Evolutionary conservation across 148 eudicot species (phyloP).

Genomic region (Limonium bicolor): DNA sequence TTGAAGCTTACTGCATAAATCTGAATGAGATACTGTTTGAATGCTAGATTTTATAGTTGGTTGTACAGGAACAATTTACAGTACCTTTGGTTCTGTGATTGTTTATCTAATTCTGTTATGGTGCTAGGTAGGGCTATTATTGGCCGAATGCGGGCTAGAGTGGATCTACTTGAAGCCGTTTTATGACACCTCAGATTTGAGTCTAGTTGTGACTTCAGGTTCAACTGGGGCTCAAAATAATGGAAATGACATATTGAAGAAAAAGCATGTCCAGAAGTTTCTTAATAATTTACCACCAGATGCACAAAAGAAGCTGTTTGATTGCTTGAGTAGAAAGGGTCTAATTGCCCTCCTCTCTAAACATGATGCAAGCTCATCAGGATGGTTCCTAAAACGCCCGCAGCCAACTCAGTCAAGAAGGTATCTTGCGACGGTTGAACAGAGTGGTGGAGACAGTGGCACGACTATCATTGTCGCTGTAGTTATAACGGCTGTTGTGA

Average conservation of each 20-base stretch:
- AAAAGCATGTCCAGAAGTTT: slow-evolving; percentile 23
- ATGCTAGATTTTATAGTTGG: too few relatives aligned
- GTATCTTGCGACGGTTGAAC: slow-evolving; percentile 7
- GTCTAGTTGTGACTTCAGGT: slow-evolving; percentile 11
- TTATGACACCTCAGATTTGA: slow-evolving; percentile 25
- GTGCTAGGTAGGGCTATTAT: slow-evolving; percentile 49
- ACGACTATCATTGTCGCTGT: slow-evolving; percentile 39
- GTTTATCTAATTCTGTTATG: slow-evolving; percentile 1
- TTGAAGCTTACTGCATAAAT: too few relatives aligned
- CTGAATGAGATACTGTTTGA: too few relatives aligned
- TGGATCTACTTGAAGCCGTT: slow-evolving; percentile 30
- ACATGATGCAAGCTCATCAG: slow-evolving; percentile 24
- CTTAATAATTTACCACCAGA: slow-evolving; percentile 25
- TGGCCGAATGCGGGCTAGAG: slow-evolving; percentile 45
- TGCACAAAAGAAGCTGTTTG: slow-evolving; percentile 29
- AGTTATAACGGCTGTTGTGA: slow-evolving; percentile 44
- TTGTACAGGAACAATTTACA: too few relatives aligned
- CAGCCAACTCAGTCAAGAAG: slow-evolving; percentile 18
- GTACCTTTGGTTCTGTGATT: too few relatives aligned
- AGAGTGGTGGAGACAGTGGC: slow-evolving; percentile 9
- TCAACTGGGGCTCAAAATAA: slow-evolving; percentile 4
- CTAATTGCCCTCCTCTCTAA: slow-evolving; percentile 22
- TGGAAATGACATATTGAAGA: slow-evolving; percentile 11
- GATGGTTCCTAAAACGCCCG: slow-evolving; percentile 33
- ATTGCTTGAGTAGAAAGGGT: slow-evolving; percentile 43